Evolutionary conservation across 179 eudicot genomes (phyloP).

Genomic region (Drosera spatulata): DNA sequence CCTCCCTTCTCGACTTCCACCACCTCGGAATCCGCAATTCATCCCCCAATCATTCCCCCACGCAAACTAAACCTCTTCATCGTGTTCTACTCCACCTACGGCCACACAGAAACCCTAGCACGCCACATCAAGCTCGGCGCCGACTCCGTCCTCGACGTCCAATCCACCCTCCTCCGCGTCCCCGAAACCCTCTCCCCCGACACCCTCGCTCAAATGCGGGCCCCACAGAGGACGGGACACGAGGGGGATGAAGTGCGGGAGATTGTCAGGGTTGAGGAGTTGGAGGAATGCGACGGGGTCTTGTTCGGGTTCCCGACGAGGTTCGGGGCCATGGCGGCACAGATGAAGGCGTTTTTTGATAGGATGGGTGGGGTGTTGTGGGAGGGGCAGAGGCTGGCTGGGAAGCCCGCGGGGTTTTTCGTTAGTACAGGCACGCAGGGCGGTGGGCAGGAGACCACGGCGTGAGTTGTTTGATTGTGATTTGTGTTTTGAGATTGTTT

Average conservation of each 20-base stretch:
- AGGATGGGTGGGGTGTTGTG: slow-evolving; percentile 54
- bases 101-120: slow-evolving; percentile 80
- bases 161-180: slow-evolving; percentile 58
- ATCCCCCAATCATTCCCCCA: too few relatives aligned
- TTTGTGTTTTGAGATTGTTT: background rate
- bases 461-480: slow-evolving; percentile 31
- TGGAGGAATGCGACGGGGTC: slow-evolving; percentile 56
- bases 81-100: slow-evolving; percentile 88
- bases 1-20: background rate
- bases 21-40: too few relatives aligned
- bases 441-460: slow-evolving; percentile 95
- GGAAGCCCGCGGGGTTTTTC: slow-evolving; percentile 90
- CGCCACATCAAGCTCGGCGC: slow-evolving; percentile 59
- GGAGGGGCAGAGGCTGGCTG: slow-evolving; percentile 80
- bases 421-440: slow-evolving; percentile 91
- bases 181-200: slow-evolving; percentile 68
- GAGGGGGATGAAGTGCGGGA: slow-evolving; percentile 58
- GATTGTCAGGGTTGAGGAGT: slow-evolving; percentile 34
- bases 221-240: slow-evolving; percentile 26
- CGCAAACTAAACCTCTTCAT: slow-evolving; percentile 34
- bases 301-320: slow-evolving; percentile 94
- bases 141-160: slow-evolving; percentile 65
- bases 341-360: slow-evolving; percentile 94
- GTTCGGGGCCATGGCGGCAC: slow-evolving; percentile 84
- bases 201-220: slow-evolving; percentile 54